Percentiles rank a stretch among this genome's conserved stretches.
These are phyloP conservation scores for Microdochium trichocladiopsis DNA, from an alignment of 2,329 filamentous ascomycete genomes.

Conservation along the genomic window DNA sequence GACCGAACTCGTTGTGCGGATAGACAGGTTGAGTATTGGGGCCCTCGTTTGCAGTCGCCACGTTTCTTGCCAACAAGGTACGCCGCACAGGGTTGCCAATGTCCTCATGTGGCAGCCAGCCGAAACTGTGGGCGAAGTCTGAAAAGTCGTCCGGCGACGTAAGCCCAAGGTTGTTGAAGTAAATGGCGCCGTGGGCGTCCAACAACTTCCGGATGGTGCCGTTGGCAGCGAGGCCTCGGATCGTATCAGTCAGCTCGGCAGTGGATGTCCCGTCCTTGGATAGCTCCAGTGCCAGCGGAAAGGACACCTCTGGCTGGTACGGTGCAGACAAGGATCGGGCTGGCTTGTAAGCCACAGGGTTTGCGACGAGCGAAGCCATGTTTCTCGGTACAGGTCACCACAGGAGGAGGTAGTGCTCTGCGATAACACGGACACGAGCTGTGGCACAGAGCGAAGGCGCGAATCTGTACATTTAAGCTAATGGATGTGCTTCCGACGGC, in stretches of 20 bases:
- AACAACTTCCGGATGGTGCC: slow-evolving; percentile 4
- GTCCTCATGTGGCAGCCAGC: slow-evolving; percentile 14
- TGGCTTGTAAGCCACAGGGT: background rate
- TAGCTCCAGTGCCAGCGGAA: background rate
- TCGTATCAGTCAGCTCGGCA: background rate
- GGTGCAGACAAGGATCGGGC: background rate
- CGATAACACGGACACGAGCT: background rate
- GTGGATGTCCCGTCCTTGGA: background rate
- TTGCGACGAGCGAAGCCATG: background rate
- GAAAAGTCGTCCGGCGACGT: slow-evolving; percentile 13
- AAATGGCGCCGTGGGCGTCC: slow-evolving; percentile 12
- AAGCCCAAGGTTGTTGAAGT: slow-evolving; percentile 14
- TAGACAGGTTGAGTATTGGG: slow-evolving; percentile 14
- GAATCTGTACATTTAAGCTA: background rate
- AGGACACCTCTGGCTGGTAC: background rate
- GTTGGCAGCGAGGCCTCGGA: background rate
- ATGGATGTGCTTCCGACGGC: background rate
- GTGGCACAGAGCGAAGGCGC: background rate
- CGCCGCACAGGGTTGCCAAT: slow-evolving; percentile 17
- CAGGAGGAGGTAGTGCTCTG: background rate
- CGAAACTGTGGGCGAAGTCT: slow-evolving; percentile 16
- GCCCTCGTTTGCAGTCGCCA: slow-evolving; percentile 18
- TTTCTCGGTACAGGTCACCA: background rate
- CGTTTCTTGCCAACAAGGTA: slow-evolving; percentile 14
- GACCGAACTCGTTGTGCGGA: slow-evolving; percentile 16